A percentile compares a stretch with the other conserved stretches of the same genome.
These are phyloP conservation scores for Breynia disticha DNA, from an alignment of 441 rosid genomes.

Conservation along the genomic window DNA sequence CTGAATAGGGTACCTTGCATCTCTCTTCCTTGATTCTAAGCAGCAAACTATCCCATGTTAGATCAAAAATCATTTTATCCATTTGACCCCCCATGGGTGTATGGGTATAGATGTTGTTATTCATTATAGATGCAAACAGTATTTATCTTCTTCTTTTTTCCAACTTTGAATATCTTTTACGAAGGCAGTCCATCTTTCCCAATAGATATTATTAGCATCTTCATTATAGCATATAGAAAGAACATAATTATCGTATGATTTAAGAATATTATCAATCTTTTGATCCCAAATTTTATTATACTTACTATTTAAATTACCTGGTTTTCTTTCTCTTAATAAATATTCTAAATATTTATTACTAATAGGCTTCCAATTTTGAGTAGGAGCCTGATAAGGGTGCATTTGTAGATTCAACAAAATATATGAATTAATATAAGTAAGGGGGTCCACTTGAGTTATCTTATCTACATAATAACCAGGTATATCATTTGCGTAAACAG, in stretches of 20 bases:
- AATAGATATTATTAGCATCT: background rate
- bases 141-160: background rate
- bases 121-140: slow-evolving; percentile 1
- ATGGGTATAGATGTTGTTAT: background rate
- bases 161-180: background rate
- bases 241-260: background rate
- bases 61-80: background rate
- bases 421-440: background rate
- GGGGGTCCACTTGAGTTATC: background rate
- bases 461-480: background rate
- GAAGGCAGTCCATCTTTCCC: background rate
- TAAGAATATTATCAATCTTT: background rate
- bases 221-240: background rate
- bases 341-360: no score
- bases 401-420: no score
- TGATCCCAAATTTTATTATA: background rate
- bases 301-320: background rate
- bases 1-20: slow-evolving; percentile 1
- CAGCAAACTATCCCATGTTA: background rate
- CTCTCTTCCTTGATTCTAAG: background rate
- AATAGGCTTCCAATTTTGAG: no score
- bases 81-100: background rate
- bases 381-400: no score
- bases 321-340: slow-evolving; percentile 1
- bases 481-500: background rate